Evolutionary conservation across 2,329 filamentous ascomycete species (phyloP).

Genomic region (Fonsecaea erecta): DNA sequence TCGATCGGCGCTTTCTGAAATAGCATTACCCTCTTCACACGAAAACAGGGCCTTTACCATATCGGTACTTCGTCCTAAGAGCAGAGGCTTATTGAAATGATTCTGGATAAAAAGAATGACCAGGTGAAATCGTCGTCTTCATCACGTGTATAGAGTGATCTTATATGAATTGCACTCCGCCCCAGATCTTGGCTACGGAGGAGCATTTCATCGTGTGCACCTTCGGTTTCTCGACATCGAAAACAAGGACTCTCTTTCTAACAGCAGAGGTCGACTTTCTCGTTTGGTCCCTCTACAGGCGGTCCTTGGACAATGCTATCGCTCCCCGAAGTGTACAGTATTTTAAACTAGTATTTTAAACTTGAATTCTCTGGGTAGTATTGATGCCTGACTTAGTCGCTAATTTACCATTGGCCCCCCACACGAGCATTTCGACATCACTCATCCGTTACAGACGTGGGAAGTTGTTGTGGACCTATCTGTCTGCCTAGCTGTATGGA

Average conservation of each 20-base stretch:
- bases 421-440: background rate
- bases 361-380: no score
- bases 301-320: background rate
- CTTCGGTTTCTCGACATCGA: background rate
- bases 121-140: background rate
- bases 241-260: background rate
- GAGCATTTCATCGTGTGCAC: background rate
- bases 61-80: background rate
- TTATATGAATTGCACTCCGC: background rate
- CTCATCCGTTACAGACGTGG: background rate
- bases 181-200: background rate
- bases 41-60: background rate
- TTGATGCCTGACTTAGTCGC: no score
- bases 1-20: background rate
- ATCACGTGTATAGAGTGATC: background rate
- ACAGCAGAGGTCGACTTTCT: background rate
- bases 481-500: background rate
- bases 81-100: background rate
- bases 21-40: background rate
- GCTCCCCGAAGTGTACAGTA: background rate
- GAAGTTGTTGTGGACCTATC: background rate
- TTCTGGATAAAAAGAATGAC: background rate
- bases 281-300: background rate
- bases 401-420: no score
- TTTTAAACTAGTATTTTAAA: no score